phyloP scores from a whole-genome alignment of 345 rosid genomes.

The Salix viminalis region DNA sequence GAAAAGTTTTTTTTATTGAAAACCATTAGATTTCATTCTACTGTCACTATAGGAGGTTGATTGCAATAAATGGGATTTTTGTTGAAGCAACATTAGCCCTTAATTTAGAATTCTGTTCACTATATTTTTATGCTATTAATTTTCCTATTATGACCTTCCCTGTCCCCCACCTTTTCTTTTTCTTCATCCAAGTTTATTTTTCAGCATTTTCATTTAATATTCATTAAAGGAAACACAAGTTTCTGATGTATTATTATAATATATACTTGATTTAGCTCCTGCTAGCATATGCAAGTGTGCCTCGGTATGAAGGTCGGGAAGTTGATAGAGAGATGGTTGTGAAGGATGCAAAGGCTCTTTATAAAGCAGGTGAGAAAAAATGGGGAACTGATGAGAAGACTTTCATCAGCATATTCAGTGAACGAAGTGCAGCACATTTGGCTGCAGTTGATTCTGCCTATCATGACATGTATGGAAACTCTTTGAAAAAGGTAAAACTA shows the following conservation, averaged over 20 bases:
- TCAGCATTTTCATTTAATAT: background rate
- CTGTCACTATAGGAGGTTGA: background rate
- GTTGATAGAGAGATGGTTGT: conserved; percentile 36
- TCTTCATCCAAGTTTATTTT: background rate
- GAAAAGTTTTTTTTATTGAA: background rate
- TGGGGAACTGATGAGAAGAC: conserved; percentile 70
- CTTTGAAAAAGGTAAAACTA: conserved; percentile 50
- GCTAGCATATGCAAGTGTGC: conserved; percentile 42
- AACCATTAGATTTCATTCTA: background rate
- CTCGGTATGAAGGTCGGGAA: conserved; percentile 53
- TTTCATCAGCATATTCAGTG: conserved; percentile 47
- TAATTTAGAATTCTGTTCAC: background rate
- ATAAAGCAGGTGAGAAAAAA: conserved; percentile 62
- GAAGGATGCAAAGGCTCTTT: conserved; percentile 55
- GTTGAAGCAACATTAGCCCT: background rate
- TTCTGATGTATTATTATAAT: conserved; percentile 3
- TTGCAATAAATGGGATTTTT: background rate
- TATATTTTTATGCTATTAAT: background rate
- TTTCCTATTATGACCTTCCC: background rate
- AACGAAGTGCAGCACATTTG: conserved; percentile 60
- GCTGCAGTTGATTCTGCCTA: conserved; percentile 45
- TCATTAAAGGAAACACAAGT: background rate
- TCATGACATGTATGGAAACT: conserved; percentile 38
- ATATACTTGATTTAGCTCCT: conserved; percentile 40
- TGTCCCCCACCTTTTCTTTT: background rate